Evolutionary conservation across 2,329 filamentous ascomycete genomes (phyloP).

Genomic region (Fusarium ambrosium): DNA sequence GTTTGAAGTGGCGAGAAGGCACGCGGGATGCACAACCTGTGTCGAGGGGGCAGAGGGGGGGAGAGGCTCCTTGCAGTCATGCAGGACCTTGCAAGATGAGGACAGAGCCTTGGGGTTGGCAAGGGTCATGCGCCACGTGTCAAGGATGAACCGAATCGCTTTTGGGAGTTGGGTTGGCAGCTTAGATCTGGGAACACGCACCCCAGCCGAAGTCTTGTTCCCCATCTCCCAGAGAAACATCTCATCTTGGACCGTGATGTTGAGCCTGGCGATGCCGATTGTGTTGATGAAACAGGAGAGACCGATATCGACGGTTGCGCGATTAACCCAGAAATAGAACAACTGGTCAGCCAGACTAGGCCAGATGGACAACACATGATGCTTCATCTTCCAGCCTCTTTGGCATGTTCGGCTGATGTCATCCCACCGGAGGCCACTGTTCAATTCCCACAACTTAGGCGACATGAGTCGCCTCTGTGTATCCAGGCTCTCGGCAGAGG

Average conservation of each 20-base stretch:
- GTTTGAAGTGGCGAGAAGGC: neutral
- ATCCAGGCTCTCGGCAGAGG: neutral
- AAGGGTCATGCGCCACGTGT: neutral
- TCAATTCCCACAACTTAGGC: neutral
- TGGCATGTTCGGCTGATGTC: neutral
- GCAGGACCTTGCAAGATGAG: neutral
- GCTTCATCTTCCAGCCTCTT: neutral
- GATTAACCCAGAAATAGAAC: neutral
- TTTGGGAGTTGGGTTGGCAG: neutral
- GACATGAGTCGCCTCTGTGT: neutral
- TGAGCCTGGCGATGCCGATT: too few species aligned
- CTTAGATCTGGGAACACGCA: neutral
- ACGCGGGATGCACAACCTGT: neutral
- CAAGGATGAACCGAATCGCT: neutral
- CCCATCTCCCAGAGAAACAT: neutral
- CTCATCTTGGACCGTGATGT: neutral
- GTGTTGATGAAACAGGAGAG: neutral
- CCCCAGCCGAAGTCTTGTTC: neutral
- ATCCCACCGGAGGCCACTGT: neutral
- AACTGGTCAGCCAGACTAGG: neutral
- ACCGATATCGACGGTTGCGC: neutral
- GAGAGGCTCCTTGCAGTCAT: neutral
- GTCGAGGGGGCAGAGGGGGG: neutral
- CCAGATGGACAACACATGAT: neutral
- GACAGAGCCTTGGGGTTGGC: neutral